A percentile compares a stretch with the other conserved stretches of the same genome.
phyloP scores from a whole-genome alignment of 2,329 filamentous ascomycete species.

The Nemania abortiva region DNA sequence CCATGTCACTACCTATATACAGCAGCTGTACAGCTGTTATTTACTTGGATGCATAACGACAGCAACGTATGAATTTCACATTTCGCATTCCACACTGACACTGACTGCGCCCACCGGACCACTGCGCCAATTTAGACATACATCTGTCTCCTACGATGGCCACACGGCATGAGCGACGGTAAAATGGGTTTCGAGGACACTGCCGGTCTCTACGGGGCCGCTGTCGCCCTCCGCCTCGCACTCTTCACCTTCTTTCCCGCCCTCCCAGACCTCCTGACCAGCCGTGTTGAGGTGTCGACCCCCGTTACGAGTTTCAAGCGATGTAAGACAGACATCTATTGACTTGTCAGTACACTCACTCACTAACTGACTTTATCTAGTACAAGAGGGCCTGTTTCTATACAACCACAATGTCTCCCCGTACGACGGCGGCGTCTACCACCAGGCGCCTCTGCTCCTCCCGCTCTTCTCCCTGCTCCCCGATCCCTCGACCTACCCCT shows the following conservation, averaged over 20 bases:
- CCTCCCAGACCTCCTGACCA: constrained; percentile 85
- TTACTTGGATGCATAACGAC: background rate
- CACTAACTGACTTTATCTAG: constrained; percentile 64
- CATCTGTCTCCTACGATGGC: constrained; percentile 48
- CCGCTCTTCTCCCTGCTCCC: constrained; percentile 92
- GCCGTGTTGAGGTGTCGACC: constrained; percentile 95
- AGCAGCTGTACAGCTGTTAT: constrained; percentile 3
- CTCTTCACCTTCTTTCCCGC: constrained; percentile 85
- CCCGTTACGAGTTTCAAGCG: constrained; percentile 98
- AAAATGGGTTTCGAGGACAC: constrained; percentile 55
- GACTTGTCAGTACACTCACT: too few species aligned
- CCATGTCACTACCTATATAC: too few species aligned
- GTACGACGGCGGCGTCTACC: constrained; percentile 90
- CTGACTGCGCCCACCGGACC: constrained; percentile 6
- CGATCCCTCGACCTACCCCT: constrained; percentile 71
- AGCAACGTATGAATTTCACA: background rate
- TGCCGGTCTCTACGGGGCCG: constrained; percentile 78
- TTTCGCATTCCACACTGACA: background rate
- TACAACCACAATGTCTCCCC: constrained; percentile 97
- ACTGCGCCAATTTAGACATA: constrained; percentile 23
- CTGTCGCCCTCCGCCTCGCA: constrained; percentile 81
- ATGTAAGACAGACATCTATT: constrained; percentile 67
- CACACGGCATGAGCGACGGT: constrained; percentile 50
- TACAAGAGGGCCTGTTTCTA: constrained; percentile 95
- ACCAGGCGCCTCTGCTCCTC: constrained; percentile 88